A percentile compares a stretch with the other conserved stretches of the same genome.
These are phyloP conservation scores for Coemansia sp. DNA, from an alignment of 192 early-diverging fungal species.

Conservation along the genomic window DNA sequence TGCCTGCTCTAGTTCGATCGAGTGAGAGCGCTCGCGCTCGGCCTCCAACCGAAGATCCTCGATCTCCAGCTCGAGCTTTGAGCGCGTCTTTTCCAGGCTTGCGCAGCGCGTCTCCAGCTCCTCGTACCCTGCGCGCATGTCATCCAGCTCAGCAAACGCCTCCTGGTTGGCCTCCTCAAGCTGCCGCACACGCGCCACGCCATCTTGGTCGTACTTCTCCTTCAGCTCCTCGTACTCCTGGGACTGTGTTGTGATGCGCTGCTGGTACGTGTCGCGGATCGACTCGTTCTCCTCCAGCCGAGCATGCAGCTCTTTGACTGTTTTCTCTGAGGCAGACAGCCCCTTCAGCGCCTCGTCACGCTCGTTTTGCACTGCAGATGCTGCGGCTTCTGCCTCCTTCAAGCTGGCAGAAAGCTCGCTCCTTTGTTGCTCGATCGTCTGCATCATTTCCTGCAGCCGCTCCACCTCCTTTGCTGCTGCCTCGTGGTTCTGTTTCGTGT, in stretches of 20 bases:
- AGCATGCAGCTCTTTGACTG: conserved; percentile 64
- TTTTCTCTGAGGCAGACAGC: conserved; percentile 42
- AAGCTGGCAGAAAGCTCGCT: conserved; percentile 13
- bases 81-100: conserved; percentile 73
- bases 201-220: conserved; percentile 66
- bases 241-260: conserved; percentile 61
- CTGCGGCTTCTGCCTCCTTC: conserved; percentile 9
- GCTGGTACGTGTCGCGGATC: conserved; percentile 53
- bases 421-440: conserved; percentile 18
- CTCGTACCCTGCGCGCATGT: conserved; percentile 64
- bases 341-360: conserved; percentile 10
- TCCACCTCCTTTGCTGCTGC: conserved; percentile 30
- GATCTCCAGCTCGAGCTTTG: conserved; percentile 67
- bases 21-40: conserved; percentile 71
- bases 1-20: conserved; percentile 52
- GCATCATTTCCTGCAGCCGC: conserved; percentile 10
- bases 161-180: conserved; percentile 61
- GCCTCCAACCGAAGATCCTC: conserved; percentile 75
- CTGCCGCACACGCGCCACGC: conserved; percentile 56
- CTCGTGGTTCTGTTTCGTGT: conserved; percentile 31
- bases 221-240: conserved; percentile 67
- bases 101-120: conserved; percentile 61
- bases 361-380: conserved; percentile 6
- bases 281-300: conserved; percentile 67
- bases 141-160: conserved; percentile 66